Evolutionary conservation across 805 yeast genomes (phyloP), one percentile per base, ranked within the genome.

Genomic region (Schwanniomyces pseudopolymorphus): DNA sequence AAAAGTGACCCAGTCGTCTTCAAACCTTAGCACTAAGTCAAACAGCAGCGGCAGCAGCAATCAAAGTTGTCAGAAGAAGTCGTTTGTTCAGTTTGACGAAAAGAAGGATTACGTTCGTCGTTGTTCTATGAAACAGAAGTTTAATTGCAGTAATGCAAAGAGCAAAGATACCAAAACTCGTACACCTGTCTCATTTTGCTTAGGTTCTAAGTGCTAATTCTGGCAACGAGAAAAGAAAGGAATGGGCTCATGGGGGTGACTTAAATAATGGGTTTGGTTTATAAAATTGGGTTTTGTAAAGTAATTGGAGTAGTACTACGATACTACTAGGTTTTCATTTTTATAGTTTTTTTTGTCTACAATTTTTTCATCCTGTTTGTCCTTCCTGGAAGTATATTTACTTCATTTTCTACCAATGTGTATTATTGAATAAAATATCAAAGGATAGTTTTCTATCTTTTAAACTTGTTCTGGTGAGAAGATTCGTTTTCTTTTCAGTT

Each of bases 81-180:
- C 59, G 17, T 69, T 68, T 51, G 57, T 63, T 39, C 65, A 68
- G 50, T 72, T 72, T 55, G 78, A 72, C 51, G 78, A 72, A 50
- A 72, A 72, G 63, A 71, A 72, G 54, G 78, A 72, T 51, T 72
- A 72, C 53, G 64, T 56, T n/a, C 66, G 66, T 47, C 60, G 78
- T 45, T 72, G 76, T 56, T 61, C 65, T 39, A 39, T 60, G 50
- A 69, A 63, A 54, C 52, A 57, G 37, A 46, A 46, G 38, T 36
- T 20, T 19, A 19, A 25, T 6, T 48, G 45, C 45, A n/a, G 40
- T 16, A 22, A 13, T 13, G 31, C 14, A 11, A 27, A 26, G 28
- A 35, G 33, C 14, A 19, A 35, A 16, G 40, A 38, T n/a, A 26
- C 33, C 16, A 44, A 39, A 19, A 39, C 33, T 24, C 25, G 27